phyloP scores from a whole-genome alignment of 2,329 filamentous ascomycete genomes.

The Lasiodiplodia gonubiensis region DNA sequence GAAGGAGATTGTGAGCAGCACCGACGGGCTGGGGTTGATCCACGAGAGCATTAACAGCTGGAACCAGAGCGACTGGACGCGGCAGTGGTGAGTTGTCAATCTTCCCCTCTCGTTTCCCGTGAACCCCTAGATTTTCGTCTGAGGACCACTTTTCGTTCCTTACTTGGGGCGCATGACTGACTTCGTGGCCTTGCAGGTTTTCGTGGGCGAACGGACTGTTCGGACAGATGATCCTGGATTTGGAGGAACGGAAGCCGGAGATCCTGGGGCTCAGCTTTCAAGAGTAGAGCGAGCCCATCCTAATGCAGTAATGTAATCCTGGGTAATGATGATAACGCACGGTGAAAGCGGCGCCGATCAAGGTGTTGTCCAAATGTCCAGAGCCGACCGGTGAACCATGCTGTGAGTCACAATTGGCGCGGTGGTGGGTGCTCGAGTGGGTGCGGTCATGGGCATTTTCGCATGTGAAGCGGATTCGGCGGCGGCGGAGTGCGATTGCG shows the following conservation, averaged over 20 bases:
- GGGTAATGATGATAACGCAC: not conserved
- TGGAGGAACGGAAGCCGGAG: slow-evolving; percentile 52
- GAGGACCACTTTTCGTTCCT: not conserved
- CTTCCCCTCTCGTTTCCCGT: not conserved
- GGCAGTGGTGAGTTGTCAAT: slow-evolving; percentile 50
- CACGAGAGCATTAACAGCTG: slow-evolving; percentile 60
- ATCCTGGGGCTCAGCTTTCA: slow-evolving; percentile 53
- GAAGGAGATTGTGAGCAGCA: slow-evolving; percentile 53
- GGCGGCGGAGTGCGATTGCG: slow-evolving; percentile 3
- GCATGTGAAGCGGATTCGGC: slow-evolving; percentile 8
- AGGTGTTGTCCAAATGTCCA: slow-evolving; percentile 1
- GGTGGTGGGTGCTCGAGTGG: slow-evolving; percentile 5
- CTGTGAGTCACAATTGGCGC: slow-evolving; percentile 14
- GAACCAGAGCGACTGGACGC: slow-evolving; percentile 53
- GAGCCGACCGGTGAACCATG: slow-evolving; percentile 24
- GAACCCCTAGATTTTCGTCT: not conserved
- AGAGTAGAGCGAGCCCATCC: not conserved
- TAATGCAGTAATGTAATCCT: slow-evolving; percentile 24
- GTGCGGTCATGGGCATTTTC: not conserved
- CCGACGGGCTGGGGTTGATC: slow-evolving; percentile 56
- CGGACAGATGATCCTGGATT: slow-evolving; percentile 56
- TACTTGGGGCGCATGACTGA: slow-evolving; percentile 11
- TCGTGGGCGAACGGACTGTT: slow-evolving; percentile 60
- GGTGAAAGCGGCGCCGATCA: slow-evolving; percentile 5
- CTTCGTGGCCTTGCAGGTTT: slow-evolving; percentile 38